These are phyloP conservation scores for Saccharomycopsis fibuligera DNA, from an alignment of 805 yeast genomes.

Conservation along the genomic window DNA sequence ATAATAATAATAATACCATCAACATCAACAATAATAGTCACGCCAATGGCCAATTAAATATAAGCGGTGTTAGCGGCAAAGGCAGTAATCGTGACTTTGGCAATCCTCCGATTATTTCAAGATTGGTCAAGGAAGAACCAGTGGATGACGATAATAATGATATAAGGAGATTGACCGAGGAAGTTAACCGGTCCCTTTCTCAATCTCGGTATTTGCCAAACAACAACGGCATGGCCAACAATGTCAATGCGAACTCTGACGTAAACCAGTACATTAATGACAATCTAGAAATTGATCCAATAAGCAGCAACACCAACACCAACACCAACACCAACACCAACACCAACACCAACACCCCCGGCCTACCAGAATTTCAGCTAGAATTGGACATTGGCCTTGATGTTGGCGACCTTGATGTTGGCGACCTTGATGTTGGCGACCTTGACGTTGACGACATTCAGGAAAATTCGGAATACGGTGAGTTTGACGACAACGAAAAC, in stretches of 20 bases:
- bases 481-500: too few species aligned
- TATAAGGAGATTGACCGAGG: slow-evolving; percentile 1
- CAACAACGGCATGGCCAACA: background rate
- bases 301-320: background rate
- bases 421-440: background rate
- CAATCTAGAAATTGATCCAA: background rate
- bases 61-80: background rate
- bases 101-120: too few species aligned
- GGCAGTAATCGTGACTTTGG: too few species aligned
- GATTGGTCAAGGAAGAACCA: too few species aligned
- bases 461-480: too few species aligned
- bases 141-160: background rate
- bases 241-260: background rate
- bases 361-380: background rate
- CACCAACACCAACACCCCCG: background rate
- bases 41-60: background rate
- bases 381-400: background rate
- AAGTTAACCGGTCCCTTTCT: background rate
- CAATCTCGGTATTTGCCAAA: background rate
- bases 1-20: too few species aligned
- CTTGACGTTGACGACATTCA: background rate
- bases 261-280: too few species aligned
- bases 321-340: background rate
- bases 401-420: background rate
- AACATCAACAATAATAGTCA: too few species aligned